These are phyloP conservation scores for Stereocaulon alpinum DNA, from an alignment of 495 filamentous ascomycete genomes.

Conservation along the genomic window DNA sequence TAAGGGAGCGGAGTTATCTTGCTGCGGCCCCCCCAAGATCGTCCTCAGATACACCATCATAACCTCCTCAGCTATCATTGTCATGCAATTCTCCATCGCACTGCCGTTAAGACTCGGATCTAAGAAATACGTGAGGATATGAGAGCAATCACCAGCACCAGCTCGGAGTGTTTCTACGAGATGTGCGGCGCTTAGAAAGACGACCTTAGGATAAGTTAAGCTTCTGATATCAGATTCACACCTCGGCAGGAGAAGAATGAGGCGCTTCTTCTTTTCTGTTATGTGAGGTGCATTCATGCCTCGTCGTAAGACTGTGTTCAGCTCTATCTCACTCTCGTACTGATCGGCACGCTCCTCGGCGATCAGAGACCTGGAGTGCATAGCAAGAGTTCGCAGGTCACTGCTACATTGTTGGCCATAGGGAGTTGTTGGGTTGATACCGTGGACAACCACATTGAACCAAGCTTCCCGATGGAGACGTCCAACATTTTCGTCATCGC, in stretches of 20 bases:
- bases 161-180: constrained; percentile 78
- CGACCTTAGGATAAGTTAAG: constrained; percentile 73
- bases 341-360: constrained; percentile 75
- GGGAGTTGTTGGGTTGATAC: constrained; percentile 63
- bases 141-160: constrained; percentile 73
- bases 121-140: constrained; percentile 79
- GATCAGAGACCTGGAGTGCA: constrained; percentile 74
- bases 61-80: constrained; percentile 62
- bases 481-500: constrained; percentile 52
- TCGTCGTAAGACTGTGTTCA: constrained; percentile 81
- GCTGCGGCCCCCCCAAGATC: constrained; percentile 56
- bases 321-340: constrained; percentile 87
- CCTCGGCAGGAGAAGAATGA: constrained; percentile 60
- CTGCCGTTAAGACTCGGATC: constrained; percentile 73
- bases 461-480: constrained; percentile 79
- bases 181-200: constrained; percentile 81
- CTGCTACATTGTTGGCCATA: constrained; percentile 55
- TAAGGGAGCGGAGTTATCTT: constrained; percentile 70
- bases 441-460: constrained; percentile 94
- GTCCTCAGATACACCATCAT: constrained; percentile 64
- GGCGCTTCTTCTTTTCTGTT: constrained; percentile 64
- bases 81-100: constrained; percentile 78
- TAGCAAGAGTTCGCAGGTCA: constrained; percentile 71
- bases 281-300: constrained; percentile 68
- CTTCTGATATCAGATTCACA: constrained; percentile 66